A percentile compares a stretch with the other conserved stretches of the same genome.
Conservation (phyloP, 2,329 filamentous ascomycete species). For the Aspergillus pseudoterreus region DNA sequence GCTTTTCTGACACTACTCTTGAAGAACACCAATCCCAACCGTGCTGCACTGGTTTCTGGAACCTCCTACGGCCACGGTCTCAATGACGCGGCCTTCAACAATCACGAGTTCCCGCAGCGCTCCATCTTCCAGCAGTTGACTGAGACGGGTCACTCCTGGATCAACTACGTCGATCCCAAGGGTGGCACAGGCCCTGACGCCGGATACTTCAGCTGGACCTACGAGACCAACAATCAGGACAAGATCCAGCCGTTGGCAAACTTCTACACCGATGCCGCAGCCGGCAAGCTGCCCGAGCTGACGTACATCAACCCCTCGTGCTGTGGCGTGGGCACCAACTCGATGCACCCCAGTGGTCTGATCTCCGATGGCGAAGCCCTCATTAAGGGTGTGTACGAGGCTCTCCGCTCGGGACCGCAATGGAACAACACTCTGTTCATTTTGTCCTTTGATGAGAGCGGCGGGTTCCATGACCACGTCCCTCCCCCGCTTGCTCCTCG, state of each 20-base stretch:
- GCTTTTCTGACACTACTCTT: neutral
- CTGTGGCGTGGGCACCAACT: slow-evolving; percentile 35
- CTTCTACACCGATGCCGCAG: slow-evolving; percentile 33
- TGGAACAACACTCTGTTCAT: slow-evolving; percentile 36
- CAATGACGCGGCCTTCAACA: slow-evolving; percentile 28
- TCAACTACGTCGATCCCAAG: slow-evolving; percentile 30
- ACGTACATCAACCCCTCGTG: slow-evolving; percentile 39
- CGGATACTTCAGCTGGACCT: slow-evolving; percentile 34
- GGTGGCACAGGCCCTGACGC: slow-evolving; percentile 26
- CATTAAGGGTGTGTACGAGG: slow-evolving; percentile 36
- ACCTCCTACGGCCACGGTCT: slow-evolving; percentile 31
- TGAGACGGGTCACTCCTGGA: slow-evolving; percentile 32
- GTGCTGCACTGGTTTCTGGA: slow-evolving; percentile 27
- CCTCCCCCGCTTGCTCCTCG: slow-evolving; percentile 29
- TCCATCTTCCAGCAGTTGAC: slow-evolving; percentile 40
- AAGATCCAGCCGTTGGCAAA: slow-evolving; percentile 25
- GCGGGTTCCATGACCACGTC: slow-evolving; percentile 39
- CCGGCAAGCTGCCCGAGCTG: slow-evolving; percentile 30
- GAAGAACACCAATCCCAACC: slow-evolving; percentile 45
- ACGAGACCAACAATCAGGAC: slow-evolving; percentile 13
- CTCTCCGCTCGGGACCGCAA: slow-evolving; percentile 30
- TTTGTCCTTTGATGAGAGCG: slow-evolving; percentile 37
- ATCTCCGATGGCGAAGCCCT: slow-evolving; percentile 35
- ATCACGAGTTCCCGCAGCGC: slow-evolving; percentile 25
- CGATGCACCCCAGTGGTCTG: slow-evolving; percentile 33